These are phyloP conservation scores for Yamadazyma paraphyllophila DNA, from an alignment of 805 yeast genomes.

Conservation along the genomic window DNA sequence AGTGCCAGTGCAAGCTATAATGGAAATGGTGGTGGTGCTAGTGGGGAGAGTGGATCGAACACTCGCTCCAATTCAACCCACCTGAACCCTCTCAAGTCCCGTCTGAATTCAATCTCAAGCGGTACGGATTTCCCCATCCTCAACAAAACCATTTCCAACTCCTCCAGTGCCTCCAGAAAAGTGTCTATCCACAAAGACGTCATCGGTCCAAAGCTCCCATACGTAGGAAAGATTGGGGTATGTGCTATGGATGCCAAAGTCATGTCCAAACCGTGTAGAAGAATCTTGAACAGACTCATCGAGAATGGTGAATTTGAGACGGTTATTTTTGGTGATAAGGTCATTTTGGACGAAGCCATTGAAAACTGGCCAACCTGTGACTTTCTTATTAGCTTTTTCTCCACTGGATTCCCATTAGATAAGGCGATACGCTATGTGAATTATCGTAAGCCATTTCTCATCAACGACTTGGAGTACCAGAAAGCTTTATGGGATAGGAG, in stretches of 20 bases:
- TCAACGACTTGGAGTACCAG: conserved; percentile 88
- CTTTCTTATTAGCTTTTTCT: conserved; percentile 86
- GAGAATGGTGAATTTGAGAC: conserved; percentile 96
- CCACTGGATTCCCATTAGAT: conserved; percentile 94
- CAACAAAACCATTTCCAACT: conserved; percentile 36
- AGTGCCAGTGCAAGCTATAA: too few species aligned
- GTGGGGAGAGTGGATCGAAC: not conserved
- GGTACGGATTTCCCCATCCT: conserved; percentile 21
- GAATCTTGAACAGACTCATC: conserved; percentile 80
- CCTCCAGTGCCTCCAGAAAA: conserved; percentile 30
- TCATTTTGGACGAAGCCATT: conserved; percentile 85
- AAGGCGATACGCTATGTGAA: conserved; percentile 91
- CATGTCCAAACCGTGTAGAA: conserved; percentile 91
- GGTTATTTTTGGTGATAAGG: conserved; percentile 95
- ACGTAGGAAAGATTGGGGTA: conserved; percentile 91
- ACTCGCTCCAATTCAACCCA: conserved; percentile 6
- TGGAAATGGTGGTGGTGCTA: not conserved
- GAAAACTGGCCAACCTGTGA: conserved; percentile 99
- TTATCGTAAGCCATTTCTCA: conserved; percentile 81
- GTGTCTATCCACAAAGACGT: conserved; percentile 35
- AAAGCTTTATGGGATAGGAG: conserved; percentile 98
- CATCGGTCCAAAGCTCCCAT: conserved; percentile 54
- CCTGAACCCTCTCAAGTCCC: conserved; percentile 15
- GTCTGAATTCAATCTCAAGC: conserved; percentile 21
- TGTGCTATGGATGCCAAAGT: conserved; percentile 99